Base-by-base conservation (phyloP, 208 protist genomes). In the Leishmania arabica region DNA sequence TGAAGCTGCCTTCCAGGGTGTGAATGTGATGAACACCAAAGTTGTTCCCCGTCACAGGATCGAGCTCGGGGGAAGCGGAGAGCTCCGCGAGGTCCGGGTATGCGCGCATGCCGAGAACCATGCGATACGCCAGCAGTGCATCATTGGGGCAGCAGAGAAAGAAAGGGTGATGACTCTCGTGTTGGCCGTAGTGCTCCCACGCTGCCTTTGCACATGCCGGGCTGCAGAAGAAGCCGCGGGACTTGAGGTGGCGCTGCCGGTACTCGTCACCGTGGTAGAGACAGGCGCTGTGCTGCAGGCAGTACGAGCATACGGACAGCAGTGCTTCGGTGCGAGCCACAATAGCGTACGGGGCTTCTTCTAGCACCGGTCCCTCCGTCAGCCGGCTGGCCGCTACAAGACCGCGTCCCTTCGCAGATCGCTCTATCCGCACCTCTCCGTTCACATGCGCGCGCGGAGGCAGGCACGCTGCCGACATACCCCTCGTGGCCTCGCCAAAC, bases 201-300 rank as follows among this genome's bases (percentile, higher is more conserved):
- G 87, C 85, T 0, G 82, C 82, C 68, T 74, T 78, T 19, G 90
- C 92, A 75, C 93, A 97, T 27, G 58, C 80, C 42, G 88, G 87
- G 65, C 90, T 92, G 89, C 93, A 98, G 83, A 97, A 98, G 47
- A 98, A 88, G 42, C 95, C 95, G n/a, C 95, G 90, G 42, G 88
- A 89, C 73, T 92, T 89, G 74, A 88, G 88, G 47, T 79, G 81
- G 53, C 83, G 80, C 62, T 62, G 51, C 49, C 92, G 93, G 78
- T 89, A 96, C 42, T 86, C 77, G 27, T 92, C 86, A 54, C 90
- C 88, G 31, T 88, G 90, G 83, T 95, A 96, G 19, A 98, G 85
- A 69, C 82, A 86, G 37, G 85, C 87, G 69, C 90, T 95, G 75
- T 88, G 86, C 74, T 93, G 90, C 72, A 98, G 86, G 78, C 93